Evolutionary conservation across 495 filamentous ascomycete genomes (phyloP), one percentile per base, ranked within the genome.

Genomic region (Lasiosphaeria hispida): DNA sequence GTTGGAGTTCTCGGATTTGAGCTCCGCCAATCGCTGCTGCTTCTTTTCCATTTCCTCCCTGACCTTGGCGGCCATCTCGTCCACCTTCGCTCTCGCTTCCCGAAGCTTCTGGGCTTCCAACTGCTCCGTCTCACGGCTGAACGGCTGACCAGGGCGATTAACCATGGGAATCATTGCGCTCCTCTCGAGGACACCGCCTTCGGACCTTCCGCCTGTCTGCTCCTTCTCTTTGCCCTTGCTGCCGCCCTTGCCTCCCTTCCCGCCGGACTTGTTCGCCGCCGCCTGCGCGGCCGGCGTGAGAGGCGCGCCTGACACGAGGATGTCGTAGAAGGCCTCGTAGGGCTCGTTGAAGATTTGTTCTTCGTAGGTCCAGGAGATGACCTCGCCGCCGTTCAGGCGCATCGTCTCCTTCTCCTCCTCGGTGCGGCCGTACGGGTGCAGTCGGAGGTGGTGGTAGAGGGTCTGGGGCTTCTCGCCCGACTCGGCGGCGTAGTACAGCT

Each of bases 261-360:
- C 64, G 38, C 53, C 63, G 57, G 69, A 68, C 4, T 63, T 39
- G 66, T 38, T 73, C 71, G 48, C 72, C 64, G 48, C 59, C 51
- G 10, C 66, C 49, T 6, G 7, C 13, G 60, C 50, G n/a, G 64
- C 53, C 37, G 71, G 59, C 41, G 70, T 64, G 38, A 72, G 72
- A 30, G 72, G 58, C 15, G 80, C 73, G 19, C 87, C 87, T 1
- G 84, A 84, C 1, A 87, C 93, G 48, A 97, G 75, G 9, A 90
- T 69, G 23, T 94, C 88, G 69, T 89, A 93, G 69, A 96, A 94
- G 37, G 86, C 83, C 66, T 95, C 91, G 59, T 90, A 89, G 0
- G 94, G 94, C 77, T 97, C 94, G 71, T 96, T 96, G 78, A 98
- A 98, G 35, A 96, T 80, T 41, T 96, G 83, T 68, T 96, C 90